Evolutionary conservation across 805 yeast genomes (phyloP), one percentile per base, ranked within the genome.

Genomic region (Wickerhamomyces rabaulensis): DNA sequence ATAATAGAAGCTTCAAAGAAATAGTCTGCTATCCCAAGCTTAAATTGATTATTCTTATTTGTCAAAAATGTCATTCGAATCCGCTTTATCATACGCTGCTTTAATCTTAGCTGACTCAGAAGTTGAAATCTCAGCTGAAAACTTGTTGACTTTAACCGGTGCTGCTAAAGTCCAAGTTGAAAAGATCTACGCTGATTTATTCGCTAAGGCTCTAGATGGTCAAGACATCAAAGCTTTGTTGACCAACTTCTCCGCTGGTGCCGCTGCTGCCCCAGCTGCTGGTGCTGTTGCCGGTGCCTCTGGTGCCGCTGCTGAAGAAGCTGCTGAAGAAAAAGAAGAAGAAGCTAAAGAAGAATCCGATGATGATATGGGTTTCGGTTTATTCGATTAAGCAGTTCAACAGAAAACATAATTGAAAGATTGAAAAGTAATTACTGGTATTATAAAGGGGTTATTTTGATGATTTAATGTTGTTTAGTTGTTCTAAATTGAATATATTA

Each of bases 321-420:
- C 74, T 56, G 86, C 62, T 51, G 82, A 66, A 53, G 82, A 65
- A 55, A 82, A 65, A 55, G 82, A 65, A 57, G 83, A 64, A 48
- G 82, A 68, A 58, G 79, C 68, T 58, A 68, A 60, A 46, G 79
- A 71, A 62, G 74, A 66, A 61, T 76, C 75, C 67, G 76, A 79
- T 54, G 85, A 80, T 68, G 96, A 87, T 75, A 87, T 89, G 95
- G 96, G 96, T 68, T 82, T 85, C 87, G 92, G 91, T 75, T 82
- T 88, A 73, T 88, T 88, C 81, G 95, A 87, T 76, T 87, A 87
- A 19, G n/a, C n/a, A 20, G n/a, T 27, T 27, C 31, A 27, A 27
- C 31, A 27, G 31, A 27, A 27, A 27, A 27, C 31, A 27, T 27
- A 27, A 27, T 33, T 33, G 20, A 33, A 33, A 33, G 36, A 33